These are phyloP conservation scores for Tolypocladium tropicale DNA, from an alignment of 2,329 filamentous ascomycete genomes.

Conservation along the genomic window DNA sequence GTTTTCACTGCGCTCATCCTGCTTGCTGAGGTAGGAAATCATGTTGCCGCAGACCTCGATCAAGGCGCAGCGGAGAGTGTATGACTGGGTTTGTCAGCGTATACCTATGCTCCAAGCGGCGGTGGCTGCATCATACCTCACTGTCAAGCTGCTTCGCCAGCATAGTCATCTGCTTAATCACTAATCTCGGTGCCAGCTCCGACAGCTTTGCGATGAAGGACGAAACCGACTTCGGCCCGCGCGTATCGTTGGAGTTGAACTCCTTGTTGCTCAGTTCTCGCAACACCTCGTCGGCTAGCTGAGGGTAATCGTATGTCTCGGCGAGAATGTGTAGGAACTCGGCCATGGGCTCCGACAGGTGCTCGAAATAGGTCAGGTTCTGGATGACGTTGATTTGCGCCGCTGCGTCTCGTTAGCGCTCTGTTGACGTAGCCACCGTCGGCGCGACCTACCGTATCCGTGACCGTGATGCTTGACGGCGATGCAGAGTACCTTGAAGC, in stretches of 20 bases:
- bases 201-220: conserved; percentile 89
- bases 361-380: conserved; percentile 95
- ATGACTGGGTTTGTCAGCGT: conserved; percentile 48
- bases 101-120: not conserved
- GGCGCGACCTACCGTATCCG: conserved; percentile 61
- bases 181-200: conserved; percentile 78
- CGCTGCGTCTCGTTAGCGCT: conserved; percentile 38
- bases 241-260: conserved; percentile 93
- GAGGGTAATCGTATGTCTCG: conserved; percentile 95
- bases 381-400: conserved; percentile 98
- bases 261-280: conserved; percentile 95
- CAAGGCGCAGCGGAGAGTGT: conserved; percentile 83
- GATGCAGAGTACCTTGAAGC: conserved; percentile 92
- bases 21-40: conserved; percentile 79
- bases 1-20: conserved; percentile 85
- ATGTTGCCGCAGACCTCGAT: conserved; percentile 97
- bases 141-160: conserved; percentile 91
- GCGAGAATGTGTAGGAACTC: conserved; percentile 93
- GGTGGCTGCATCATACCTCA: conserved; percentile 45
- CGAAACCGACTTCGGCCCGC: conserved; percentile 92
- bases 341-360: conserved; percentile 97
- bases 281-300: conserved; percentile 86
- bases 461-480: conserved; percentile 97
- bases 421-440: not conserved
- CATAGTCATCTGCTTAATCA: conserved; percentile 96